phyloP scores from a whole-genome alignment of 2,329 filamentous ascomycete genomes.

The Venturia aucupariae region DNA sequence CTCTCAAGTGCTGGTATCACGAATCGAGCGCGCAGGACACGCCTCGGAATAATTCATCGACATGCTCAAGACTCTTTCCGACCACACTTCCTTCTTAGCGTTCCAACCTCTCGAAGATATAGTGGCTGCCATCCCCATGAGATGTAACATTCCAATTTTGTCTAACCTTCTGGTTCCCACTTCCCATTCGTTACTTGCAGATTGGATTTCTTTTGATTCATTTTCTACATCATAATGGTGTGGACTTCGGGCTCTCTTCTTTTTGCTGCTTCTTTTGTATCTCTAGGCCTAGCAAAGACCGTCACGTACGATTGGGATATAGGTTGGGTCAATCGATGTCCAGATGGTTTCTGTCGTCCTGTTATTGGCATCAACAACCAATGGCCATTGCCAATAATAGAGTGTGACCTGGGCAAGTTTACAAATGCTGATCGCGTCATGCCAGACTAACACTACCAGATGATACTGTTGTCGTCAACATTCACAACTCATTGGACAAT shows the following conservation, averaged over 20 bases:
- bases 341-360: constrained; percentile 49
- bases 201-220: neutral
- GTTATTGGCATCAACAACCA: constrained; percentile 67
- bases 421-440: neutral
- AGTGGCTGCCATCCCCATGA: neutral
- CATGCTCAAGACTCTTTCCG: no score
- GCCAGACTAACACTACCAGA: neutral
- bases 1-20: neutral
- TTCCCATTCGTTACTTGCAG: neutral
- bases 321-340: constrained; percentile 46
- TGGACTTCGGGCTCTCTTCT: neutral
- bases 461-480: constrained; percentile 51
- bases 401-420: constrained; percentile 44
- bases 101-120: no score
- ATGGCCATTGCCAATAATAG: constrained; percentile 63
- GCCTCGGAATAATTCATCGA: no score
- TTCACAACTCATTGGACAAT: constrained; percentile 52
- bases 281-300: constrained; percentile 2
- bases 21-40: no score
- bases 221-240: neutral
- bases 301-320: constrained; percentile 38
- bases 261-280: neutral
- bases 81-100: no score
- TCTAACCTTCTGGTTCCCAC: neutral
- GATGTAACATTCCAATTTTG: neutral